Evolutionary conservation across 208 protist genomes (phyloP), one percentile per base, ranked within the genome.

Genomic region (Balamuthia mandrillaris): DNA sequence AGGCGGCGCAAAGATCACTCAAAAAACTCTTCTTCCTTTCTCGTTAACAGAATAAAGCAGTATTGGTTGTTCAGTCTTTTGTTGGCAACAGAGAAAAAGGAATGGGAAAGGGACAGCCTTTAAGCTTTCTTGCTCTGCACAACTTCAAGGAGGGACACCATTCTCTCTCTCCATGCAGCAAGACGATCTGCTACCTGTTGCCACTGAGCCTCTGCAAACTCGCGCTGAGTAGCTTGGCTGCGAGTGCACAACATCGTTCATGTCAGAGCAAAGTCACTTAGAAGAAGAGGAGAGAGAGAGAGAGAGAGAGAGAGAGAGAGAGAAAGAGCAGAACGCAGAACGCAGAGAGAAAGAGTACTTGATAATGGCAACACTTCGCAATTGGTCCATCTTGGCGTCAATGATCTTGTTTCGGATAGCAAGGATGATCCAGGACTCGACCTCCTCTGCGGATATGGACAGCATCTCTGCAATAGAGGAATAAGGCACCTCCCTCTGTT

Each of bases 111-210:
- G n/a, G n/a, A 54, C 47, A 54, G 47, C 47, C 16, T 21, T 54
- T 54, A 24, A 79, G 70, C 70, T 79, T 79, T 24, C 42, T 79
- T 79, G 31, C 58, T 39, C 29, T 79, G 70, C 42, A 79, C 47
- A 29, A 79, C 70, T 33, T 79, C 70, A 18, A 79, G 70, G 14
- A 79, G 70, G 14, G 70, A 79, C 5, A 79, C 70, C 10, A 79
- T 29, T 39, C 58, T 79, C 31, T 79, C 70, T 37, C n/a, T 27
- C 70, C 70, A 79, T 21, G 37, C 29, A 31, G 70, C 70, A 2
- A 79, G 70, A 27, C 70, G 70, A 12, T 24, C 18, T 39, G 33
- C 58, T 33, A 79, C 58, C 70, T 79, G 70, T 27, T 79, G 42
- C 70, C 70, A 79, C 9, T 79, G 70, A 9, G 51, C 70, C 21